phyloP scores from a whole-genome alignment of 2,329 filamentous ascomycete species.

The Tetracladium maxilliforme region DNA sequence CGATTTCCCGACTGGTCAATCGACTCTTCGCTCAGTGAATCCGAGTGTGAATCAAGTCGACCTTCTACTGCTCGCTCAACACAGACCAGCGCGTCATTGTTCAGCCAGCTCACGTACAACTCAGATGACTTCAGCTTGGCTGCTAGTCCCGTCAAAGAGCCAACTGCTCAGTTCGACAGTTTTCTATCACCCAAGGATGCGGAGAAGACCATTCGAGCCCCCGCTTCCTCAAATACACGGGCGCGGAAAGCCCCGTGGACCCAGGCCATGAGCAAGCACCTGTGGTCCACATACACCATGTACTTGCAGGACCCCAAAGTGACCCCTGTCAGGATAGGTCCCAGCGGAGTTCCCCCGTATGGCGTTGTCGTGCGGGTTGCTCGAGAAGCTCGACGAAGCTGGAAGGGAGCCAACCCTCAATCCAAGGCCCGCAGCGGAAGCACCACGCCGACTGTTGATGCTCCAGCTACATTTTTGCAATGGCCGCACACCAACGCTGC shows the following conservation, averaged over 20 bases:
- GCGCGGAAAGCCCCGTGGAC: conserved; percentile 49
- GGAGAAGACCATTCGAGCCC: too few species aligned
- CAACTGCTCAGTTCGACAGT: too few species aligned
- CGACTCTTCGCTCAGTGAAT: too few species aligned
- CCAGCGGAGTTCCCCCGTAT: conserved; percentile 47
- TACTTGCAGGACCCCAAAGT: conserved; percentile 54
- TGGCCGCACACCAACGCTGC: conserved; percentile 52
- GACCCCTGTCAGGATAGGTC: conserved; percentile 49
- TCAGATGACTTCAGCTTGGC: too few species aligned
- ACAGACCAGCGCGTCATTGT: too few species aligned
- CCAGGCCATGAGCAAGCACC: conserved; percentile 46
- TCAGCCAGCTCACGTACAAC: too few species aligned
- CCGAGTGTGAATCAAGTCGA: too few species aligned
- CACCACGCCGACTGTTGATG: conserved; percentile 36
- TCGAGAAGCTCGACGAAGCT: conserved; percentile 50
- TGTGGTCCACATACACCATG: conserved; percentile 50
- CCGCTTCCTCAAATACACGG: too few species aligned
- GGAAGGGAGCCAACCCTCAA: conserved; percentile 41
- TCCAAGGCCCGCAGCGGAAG: conserved; percentile 30
- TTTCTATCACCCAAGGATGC: too few species aligned
- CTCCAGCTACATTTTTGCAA: conserved; percentile 31
- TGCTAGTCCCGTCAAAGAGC: too few species aligned
- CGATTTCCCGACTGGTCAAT: too few species aligned
- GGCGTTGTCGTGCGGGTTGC: conserved; percentile 51
- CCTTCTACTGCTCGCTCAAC: too few species aligned